phyloP scores from a whole-genome alignment of 176 grass and related monocot genomes.

The Echinochloa phyllopogon region DNA sequence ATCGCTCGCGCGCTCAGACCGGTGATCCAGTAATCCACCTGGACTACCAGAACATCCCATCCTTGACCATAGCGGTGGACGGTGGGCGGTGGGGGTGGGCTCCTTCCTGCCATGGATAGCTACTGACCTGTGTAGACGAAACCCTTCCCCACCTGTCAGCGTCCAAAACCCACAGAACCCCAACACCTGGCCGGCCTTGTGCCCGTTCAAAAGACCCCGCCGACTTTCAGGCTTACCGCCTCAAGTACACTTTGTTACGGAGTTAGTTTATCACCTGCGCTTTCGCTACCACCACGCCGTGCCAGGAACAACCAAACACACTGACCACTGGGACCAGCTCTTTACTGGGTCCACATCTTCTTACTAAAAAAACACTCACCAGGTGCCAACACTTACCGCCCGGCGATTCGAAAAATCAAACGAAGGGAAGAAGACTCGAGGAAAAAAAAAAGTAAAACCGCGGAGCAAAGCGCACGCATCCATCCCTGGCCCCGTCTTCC shows the following conservation, averaged over 20 bases:
- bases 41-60: background rate
- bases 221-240: conserved; percentile 15
- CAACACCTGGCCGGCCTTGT: conserved; percentile 29
- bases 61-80: conserved; percentile 15
- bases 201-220: background rate
- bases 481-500: background rate
- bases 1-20: background rate
- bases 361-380: background rate
- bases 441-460: background rate
- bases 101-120: background rate
- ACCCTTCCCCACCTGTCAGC: background rate
- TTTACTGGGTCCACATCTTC: background rate
- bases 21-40: background rate
- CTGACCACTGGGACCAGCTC: background rate
- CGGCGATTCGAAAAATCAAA: conserved; percentile 45
- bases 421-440: background rate
- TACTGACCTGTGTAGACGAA: background rate
- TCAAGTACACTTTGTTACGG: background rate
- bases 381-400: background rate
- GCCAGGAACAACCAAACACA: background rate
- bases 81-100: background rate
- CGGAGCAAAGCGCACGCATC: conserved; percentile 34
- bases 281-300: background rate
- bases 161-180: background rate
- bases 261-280: background rate